Evolutionary conservation across 805 yeast species (phyloP).

Genomic region (Pichia heedii): DNA sequence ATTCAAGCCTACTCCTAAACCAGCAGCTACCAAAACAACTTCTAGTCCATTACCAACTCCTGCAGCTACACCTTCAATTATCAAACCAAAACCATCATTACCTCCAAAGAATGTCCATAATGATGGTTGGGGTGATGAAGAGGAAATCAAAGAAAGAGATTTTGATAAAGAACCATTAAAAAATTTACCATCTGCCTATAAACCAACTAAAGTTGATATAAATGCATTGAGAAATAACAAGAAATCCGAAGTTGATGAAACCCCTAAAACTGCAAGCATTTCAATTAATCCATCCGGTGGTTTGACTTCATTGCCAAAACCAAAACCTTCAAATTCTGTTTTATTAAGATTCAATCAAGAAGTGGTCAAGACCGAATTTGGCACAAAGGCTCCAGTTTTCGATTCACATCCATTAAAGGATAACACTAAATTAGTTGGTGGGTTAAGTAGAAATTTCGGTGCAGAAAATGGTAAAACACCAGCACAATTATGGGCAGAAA

Average conservation of each 20-base stretch:
- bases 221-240: constrained; percentile 37
- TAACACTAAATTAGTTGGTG: constrained; percentile 44
- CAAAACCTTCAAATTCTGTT: constrained; percentile 43
- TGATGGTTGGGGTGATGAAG: constrained; percentile 70
- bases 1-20: constrained; percentile 25
- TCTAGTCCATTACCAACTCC: constrained; percentile 12
- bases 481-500: constrained; percentile 94
- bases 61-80: constrained; percentile 15
- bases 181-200: constrained; percentile 52
- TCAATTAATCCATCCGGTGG: constrained; percentile 37
- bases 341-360: constrained; percentile 37
- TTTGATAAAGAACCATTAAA: constrained; percentile 41
- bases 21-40: constrained; percentile 18
- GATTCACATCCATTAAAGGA: constrained; percentile 26
- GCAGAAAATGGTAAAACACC: constrained; percentile 78
- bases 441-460: constrained; percentile 53
- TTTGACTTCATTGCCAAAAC: constrained; percentile 55
- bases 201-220: constrained; percentile 56
- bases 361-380: constrained; percentile 27
- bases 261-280: constrained; percentile 30
- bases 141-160: constrained; percentile 47
- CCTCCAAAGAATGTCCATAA: constrained; percentile 16
- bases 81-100: constrained; percentile 7
- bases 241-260: constrained; percentile 20
- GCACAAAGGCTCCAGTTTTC: constrained; percentile 26